phyloP scores from a whole-genome alignment of 2,329 filamentous ascomycete genomes.

The Fusarium sp. region DNA sequence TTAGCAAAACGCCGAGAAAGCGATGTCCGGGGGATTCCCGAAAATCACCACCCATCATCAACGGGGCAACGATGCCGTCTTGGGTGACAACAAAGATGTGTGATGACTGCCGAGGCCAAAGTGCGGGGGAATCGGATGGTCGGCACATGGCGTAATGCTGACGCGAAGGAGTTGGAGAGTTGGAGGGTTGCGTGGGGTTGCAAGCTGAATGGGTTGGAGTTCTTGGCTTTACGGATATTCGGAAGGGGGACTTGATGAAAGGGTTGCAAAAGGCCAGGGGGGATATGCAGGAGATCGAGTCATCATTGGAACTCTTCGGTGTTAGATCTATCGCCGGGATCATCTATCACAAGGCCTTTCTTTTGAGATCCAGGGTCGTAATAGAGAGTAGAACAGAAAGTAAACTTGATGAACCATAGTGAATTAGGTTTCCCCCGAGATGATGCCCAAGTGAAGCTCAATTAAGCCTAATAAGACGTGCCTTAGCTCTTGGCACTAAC shows the following conservation, averaged over 20 bases:
- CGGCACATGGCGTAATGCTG: slow-evolving; percentile 25
- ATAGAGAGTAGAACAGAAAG: not conserved
- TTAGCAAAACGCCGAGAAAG: slow-evolving; percentile 25
- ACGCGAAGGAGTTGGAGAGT: not conserved
- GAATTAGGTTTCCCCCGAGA: not conserved
- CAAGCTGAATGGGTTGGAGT: not conserved
- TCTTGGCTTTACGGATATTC: not conserved
- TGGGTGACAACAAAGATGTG: slow-evolving; percentile 12
- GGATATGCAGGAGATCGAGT: not conserved
- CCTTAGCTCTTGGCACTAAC: not conserved
- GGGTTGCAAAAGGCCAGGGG: no score
- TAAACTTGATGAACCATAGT: not conserved
- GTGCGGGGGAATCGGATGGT: slow-evolving; percentile 30
- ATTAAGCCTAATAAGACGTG: not conserved
- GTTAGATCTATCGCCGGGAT: not conserved
- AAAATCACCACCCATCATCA: slow-evolving; percentile 18
- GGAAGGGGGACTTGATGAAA: not conserved
- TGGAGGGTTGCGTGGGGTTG: not conserved
- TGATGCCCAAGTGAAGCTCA: not conserved
- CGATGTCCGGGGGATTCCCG: slow-evolving; percentile 31
- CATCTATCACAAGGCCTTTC: not conserved
- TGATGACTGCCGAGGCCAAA: slow-evolving; percentile 10
- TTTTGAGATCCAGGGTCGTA: not conserved
- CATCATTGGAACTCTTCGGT: not conserved
- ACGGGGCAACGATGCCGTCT: slow-evolving; percentile 13